Conservation (phyloP, 164 flowering plant genomes). For the Stephania japonica region DNA sequence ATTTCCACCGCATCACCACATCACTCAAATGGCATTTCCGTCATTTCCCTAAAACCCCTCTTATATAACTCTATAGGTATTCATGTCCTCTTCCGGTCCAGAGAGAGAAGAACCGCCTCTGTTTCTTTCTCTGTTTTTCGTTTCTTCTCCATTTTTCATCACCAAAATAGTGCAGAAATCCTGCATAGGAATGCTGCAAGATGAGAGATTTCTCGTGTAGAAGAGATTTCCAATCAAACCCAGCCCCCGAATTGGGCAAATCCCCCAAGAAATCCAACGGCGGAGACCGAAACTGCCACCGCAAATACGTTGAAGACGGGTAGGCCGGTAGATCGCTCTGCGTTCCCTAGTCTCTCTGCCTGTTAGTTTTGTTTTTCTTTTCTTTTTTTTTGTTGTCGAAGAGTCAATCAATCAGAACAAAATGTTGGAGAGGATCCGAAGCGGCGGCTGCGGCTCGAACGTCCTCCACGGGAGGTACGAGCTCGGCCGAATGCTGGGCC, state of each 20-base stretch:
- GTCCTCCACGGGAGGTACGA: constrained; percentile 30
- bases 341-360: neutral
- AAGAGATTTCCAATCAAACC: neutral
- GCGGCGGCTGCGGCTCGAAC: constrained; percentile 1
- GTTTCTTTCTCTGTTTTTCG: neutral
- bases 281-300: constrained; percentile 53
- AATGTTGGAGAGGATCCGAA: constrained; percentile 1
- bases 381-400: no score
- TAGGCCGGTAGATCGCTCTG: constrained; percentile 17
- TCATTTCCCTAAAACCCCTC: neutral
- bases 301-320: constrained; percentile 71
- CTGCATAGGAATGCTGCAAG: constrained; percentile 56
- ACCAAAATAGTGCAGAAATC: neutral
- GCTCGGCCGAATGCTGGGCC: constrained; percentile 29
- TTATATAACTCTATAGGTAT: neutral
- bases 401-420: neutral
- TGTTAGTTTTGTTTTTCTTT: neutral
- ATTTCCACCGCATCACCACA: neutral
- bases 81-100: neutral
- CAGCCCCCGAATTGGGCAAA: constrained; percentile 21
- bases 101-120: neutral
- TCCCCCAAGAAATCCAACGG: constrained; percentile 16
- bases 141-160: constrained; percentile 1
- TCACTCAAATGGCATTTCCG: neutral
- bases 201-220: constrained; percentile 28